Conservation (phyloP, 2,329 filamentous ascomycete species). For the Epichloe gansuensis region DNA sequence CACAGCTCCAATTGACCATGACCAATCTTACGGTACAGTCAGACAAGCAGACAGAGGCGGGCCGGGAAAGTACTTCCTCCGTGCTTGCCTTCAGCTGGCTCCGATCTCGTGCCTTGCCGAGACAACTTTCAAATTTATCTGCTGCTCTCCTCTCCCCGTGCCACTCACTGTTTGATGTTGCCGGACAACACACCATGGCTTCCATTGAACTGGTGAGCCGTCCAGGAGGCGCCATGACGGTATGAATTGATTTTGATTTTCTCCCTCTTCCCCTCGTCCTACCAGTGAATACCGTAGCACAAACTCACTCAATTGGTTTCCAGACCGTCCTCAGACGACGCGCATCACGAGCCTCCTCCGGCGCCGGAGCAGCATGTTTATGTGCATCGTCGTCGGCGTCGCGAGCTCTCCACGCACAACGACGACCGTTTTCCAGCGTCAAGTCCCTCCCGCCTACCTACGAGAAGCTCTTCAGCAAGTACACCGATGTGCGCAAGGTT, state of each 20-base stretch:
- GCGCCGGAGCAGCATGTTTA: constrained; percentile 8
- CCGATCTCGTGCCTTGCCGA: too few relatives aligned
- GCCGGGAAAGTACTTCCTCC: too few relatives aligned
- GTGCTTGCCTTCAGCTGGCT: too few relatives aligned
- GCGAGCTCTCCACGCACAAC: constrained; percentile 10
- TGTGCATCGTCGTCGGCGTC: constrained; percentile 2
- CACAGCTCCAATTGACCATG: constrained; percentile 22
- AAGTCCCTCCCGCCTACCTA: constrained; percentile 56
- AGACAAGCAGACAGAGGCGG: not conserved
- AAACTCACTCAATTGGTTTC: constrained; percentile 1
- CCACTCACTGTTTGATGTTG: not conserved
- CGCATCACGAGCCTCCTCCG: constrained; percentile 16
- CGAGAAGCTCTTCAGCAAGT: constrained; percentile 64
- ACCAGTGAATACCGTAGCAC: too few relatives aligned
- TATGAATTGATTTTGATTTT: constrained; percentile 14
- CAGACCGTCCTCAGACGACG: constrained; percentile 28
- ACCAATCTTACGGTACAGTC: not conserved
- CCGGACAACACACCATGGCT: constrained; percentile 28
- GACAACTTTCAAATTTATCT: too few relatives aligned
- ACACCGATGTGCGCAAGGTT: constrained; percentile 62
- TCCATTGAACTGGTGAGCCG: constrained; percentile 38
- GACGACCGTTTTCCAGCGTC: constrained; percentile 26
- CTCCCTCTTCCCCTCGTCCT: not conserved
- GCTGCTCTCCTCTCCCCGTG: not conserved
- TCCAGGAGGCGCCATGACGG: constrained; percentile 35